phyloP scores from a whole-genome alignment of 2,329 filamentous ascomycete species.

The Verruconis gallopava region DNA sequence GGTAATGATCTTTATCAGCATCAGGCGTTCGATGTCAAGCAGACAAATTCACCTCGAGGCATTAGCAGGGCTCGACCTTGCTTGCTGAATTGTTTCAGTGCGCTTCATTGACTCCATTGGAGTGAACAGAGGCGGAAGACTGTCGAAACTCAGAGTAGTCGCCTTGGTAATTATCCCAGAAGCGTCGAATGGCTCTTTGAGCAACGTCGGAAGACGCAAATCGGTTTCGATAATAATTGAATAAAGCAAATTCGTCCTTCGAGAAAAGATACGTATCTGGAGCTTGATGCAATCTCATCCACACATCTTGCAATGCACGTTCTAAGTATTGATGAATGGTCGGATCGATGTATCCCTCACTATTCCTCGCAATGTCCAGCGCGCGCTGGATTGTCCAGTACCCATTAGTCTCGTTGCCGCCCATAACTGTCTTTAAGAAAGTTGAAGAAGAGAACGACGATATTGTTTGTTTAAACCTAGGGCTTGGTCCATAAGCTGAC shows the following conservation, averaged over 20 bases:
- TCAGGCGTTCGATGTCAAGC: slow-evolving; percentile 33
- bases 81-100: background rate
- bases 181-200: slow-evolving; percentile 41
- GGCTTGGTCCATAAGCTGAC: too few relatives aligned
- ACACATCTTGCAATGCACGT: slow-evolving; percentile 43
- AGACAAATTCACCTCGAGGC: too few relatives aligned
- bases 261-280: slow-evolving; percentile 62
- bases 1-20: too few relatives aligned
- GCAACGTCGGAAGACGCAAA: slow-evolving; percentile 42
- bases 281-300: slow-evolving; percentile 51
- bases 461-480: too few relatives aligned
- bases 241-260: slow-evolving; percentile 67
- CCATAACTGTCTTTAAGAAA: slow-evolving; percentile 11
- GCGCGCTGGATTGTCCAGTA: slow-evolving; percentile 48
- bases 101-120: background rate
- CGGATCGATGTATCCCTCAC: slow-evolving; percentile 52
- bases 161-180: slow-evolving; percentile 38
- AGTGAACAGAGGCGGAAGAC: too few relatives aligned
- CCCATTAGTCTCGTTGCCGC: slow-evolving; percentile 22
- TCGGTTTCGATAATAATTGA: slow-evolving; percentile 69
- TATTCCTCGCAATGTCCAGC: slow-evolving; percentile 64
- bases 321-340: slow-evolving; percentile 54
- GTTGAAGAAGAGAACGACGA: background rate
- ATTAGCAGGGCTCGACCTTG: background rate
- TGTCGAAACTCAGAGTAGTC: too few relatives aligned